A percentile compares a stretch with the other conserved stretches of the same genome.
phyloP scores from a whole-genome alignment of 2,329 filamentous ascomycete species.

The Pseudocercospora pini-densiflorae region DNA sequence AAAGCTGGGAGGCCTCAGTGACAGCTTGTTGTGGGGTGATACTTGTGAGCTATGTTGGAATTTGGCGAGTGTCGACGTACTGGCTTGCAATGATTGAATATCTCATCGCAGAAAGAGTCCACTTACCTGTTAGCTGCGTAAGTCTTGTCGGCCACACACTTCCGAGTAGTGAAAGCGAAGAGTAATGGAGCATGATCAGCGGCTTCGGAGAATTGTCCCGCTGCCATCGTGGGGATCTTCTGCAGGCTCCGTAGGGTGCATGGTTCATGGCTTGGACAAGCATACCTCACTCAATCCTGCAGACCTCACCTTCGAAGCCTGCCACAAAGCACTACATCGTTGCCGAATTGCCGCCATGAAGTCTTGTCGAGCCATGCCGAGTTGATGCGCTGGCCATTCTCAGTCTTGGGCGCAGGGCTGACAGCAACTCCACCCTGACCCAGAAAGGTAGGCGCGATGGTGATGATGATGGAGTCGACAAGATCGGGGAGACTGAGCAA shows the following conservation, averaged over 20 bases:
- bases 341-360: slow-evolving; percentile 76
- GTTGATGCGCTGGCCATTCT: slow-evolving; percentile 55
- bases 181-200: background rate
- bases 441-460: slow-evolving; percentile 89
- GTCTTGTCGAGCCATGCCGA: slow-evolving; percentile 70
- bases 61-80: background rate
- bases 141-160: background rate
- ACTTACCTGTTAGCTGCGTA: background rate
- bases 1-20: background rate
- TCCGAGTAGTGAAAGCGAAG: background rate
- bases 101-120: background rate
- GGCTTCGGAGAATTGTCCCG: background rate
- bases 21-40: background rate
- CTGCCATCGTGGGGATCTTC: slow-evolving; percentile 2
- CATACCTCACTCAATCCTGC: slow-evolving; percentile 7
- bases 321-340: slow-evolving; percentile 83
- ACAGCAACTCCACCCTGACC: slow-evolving; percentile 81
- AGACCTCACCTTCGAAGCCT: slow-evolving; percentile 39
- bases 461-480: slow-evolving; percentile 80
- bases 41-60: background rate
- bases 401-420: slow-evolving; percentile 64
- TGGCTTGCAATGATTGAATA: background rate
- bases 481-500: slow-evolving; percentile 66
- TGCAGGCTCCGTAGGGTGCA: background rate
- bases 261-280: slow-evolving; percentile 2